phyloP scores from a whole-genome alignment of 2,329 filamentous ascomycete species.

The Atkinsonella texensis region DNA sequence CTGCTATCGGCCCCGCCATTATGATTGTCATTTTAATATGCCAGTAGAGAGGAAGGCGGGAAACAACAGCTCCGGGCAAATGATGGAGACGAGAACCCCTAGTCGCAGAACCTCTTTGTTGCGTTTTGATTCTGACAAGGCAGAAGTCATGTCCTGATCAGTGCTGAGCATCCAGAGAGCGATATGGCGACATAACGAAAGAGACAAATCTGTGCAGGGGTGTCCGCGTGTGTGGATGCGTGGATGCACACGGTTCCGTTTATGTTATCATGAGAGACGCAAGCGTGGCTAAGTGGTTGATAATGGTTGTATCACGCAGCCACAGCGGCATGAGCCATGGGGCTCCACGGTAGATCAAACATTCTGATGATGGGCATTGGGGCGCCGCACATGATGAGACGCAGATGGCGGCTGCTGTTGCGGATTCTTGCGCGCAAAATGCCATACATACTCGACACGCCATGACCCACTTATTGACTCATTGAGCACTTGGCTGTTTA shows the following conservation, averaged over 20 bases:
- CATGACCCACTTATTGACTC: not conserved
- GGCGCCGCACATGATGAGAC: not conserved
- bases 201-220: conserved; percentile 1
- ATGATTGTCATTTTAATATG: not conserved
- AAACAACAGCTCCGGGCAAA: too few relatives aligned
- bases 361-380: not conserved
- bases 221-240: not conserved
- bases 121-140: not conserved
- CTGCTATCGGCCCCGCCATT: not conserved
- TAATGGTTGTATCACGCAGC: conserved; percentile 1
- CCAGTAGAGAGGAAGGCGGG: not conserved
- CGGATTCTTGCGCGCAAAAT: not conserved
- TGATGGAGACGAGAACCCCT: not conserved
- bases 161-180: not conserved
- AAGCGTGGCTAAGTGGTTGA: conserved; percentile 1
- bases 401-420: conserved; percentile 1
- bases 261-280: conserved; percentile 4
- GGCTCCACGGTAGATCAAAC: not conserved
- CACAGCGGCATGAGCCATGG: not conserved
- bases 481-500: not conserved
- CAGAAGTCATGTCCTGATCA: not conserved
- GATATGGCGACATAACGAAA: not conserved
- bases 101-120: not conserved
- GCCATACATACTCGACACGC: not conserved
- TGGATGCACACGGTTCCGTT: not conserved